Base-by-base conservation (phyloP, 129 eudicot genomes). In the Kitagawia praeruptora region DNA sequence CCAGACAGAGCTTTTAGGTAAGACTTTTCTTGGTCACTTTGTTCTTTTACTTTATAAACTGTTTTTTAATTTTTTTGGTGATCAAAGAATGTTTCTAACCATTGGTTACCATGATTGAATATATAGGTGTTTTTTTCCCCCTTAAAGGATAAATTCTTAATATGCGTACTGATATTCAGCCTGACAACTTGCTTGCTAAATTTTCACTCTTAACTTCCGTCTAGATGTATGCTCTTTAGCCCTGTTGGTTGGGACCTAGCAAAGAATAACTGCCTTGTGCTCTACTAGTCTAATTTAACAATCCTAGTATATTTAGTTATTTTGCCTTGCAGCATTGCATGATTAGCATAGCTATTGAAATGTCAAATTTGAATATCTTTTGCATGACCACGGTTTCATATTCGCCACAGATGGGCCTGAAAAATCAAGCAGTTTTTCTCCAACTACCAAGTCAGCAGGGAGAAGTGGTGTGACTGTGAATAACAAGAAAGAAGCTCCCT, bases 1-100 rank as follows among this genome's bases (percentile, higher is more conserved):
- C 83, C 84, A 84, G 76, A 77, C 85, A 0, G 78, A 82, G 28
- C 46, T 73, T 75, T 58, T 89, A 15, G 97, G 98, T 94, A 86
- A 76, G 88, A 63, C 73, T 7, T 78, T 21, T 72, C 28, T 46
- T 49, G 14, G 54, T 38, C 40, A 61, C 41, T 46, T 49, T 44
- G 47, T 49, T 76, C n/a, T 71, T 14, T n/a, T 75, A 21, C 9
- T 37, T 15, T 18, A 15, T 28, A 38, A 6, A 15, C 10, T 74
- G 31, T 45, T 34, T 37, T 18, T 12, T 45, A 74, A 8, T 3
- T 41, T 14, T 41, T 3, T 21, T 21, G 53, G 13, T 40, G 16
- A 40, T 23, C 27, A 41, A 25, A 10, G 12, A 72, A 25, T 74
- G 19, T 44, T 6, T 74, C 23, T 44, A 44, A 44, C 3, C 16